Percentiles rank a stretch among this genome's conserved stretches.
Conservation (phyloP, 768 basidiomycete genomes). For the Phanerodontia chrysosporium region DNA sequence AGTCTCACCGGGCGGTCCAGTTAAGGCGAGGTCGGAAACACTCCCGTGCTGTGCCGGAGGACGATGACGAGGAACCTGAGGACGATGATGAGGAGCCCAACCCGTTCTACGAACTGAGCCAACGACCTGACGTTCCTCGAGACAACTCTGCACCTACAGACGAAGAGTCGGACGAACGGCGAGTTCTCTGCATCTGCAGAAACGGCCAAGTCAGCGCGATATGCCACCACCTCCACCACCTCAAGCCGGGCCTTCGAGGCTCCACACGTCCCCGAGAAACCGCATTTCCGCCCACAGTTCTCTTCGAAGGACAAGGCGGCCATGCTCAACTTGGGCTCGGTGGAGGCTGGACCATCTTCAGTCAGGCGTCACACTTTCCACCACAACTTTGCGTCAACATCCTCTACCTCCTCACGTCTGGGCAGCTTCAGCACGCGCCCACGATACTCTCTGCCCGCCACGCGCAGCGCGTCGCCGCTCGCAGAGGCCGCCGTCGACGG, state of each 20-base stretch:
- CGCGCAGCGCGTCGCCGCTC: background rate
- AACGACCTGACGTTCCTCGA: background rate
- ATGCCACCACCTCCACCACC: background rate
- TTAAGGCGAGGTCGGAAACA: background rate
- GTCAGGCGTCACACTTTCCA: background rate
- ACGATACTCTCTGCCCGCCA: background rate
- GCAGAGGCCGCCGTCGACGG: background rate
- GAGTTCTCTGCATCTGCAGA: background rate
- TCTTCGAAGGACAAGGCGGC: background rate
- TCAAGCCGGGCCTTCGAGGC: background rate
- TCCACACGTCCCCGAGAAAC: background rate
- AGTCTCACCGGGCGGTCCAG: background rate
- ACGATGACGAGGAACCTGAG: constrained; percentile 25
- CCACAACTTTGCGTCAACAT: background rate
- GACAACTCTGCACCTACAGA: background rate
- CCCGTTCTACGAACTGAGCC: background rate
- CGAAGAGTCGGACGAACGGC: background rate
- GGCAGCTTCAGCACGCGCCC: background rate
- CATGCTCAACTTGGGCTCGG: background rate
- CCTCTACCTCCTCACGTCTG: background rate
- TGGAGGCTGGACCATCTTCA: background rate
- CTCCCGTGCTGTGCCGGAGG: background rate
- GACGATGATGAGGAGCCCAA: background rate
- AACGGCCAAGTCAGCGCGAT: background rate
- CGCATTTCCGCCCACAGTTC: background rate